phyloP scores from a whole-genome alignment of 2,329 filamentous ascomycete genomes.

The Ophiocordyceps camponoti-saundersi region DNA sequence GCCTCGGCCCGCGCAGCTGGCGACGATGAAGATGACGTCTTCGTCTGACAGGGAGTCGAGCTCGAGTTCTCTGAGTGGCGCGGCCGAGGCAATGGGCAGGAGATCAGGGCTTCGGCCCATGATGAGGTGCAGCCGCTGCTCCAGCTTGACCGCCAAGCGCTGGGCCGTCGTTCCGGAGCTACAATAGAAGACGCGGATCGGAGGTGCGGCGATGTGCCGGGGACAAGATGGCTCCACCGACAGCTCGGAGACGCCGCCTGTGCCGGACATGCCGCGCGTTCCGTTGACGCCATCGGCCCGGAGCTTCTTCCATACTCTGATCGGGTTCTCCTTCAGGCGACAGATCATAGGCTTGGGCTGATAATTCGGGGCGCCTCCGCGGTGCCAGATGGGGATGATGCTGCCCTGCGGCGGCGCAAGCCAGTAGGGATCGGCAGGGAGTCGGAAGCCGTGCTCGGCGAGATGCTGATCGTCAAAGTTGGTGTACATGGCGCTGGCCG shows the following conservation, averaged over 20 bases:
- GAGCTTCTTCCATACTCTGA: slow-evolving; percentile 1
- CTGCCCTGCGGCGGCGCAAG: slow-evolving; percentile 1
- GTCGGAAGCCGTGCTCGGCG: slow-evolving; percentile 1
- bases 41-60: background rate
- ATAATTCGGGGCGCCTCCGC: slow-evolving; percentile 1
- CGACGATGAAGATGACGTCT: slow-evolving; percentile 1
- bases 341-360: slow-evolving; percentile 2
- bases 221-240: background rate
- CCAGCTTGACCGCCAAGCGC: slow-evolving; percentile 1
- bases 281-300: background rate
- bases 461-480: slow-evolving; percentile 2
- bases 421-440: slow-evolving; percentile 2
- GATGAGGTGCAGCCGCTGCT: slow-evolving; percentile 1
- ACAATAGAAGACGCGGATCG: slow-evolving; percentile 1
- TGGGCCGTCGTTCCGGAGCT: slow-evolving; percentile 1
- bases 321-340: background rate
- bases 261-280: background rate
- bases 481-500: slow-evolving; percentile 1
- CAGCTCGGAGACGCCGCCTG: background rate
- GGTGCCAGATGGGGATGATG: slow-evolving; percentile 1
- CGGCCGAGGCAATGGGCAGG: background rate
- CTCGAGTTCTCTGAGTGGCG: background rate
- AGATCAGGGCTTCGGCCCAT: background rate
- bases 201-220: background rate
- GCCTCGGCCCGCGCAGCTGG: slow-evolving; percentile 1